Conservation (phyloP, 2,329 filamentous ascomycete species). For the Claviceps monticola region DNA sequence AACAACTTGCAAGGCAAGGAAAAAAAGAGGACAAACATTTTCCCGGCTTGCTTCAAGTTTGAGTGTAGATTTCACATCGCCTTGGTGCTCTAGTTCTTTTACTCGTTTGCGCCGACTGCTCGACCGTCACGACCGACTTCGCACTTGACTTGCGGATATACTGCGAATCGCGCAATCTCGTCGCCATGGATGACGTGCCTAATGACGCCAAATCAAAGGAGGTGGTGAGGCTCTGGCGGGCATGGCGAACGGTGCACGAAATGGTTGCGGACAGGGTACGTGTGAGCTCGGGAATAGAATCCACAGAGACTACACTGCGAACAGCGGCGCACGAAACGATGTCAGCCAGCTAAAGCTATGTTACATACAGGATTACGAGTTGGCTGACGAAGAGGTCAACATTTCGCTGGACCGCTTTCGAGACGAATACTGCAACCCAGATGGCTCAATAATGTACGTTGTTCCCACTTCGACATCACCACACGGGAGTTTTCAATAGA, state of each 20-base stretch:
- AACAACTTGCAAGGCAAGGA: neutral
- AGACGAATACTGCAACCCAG: conserved; percentile 52
- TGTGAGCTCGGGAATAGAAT: neutral
- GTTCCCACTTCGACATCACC: neutral
- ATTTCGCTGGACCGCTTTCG: conserved; percentile 77
- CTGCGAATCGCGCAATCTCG: neutral
- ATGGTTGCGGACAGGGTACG: conserved; percentile 85
- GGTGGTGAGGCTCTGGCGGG: conserved; percentile 70
- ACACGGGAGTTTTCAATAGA: neutral
- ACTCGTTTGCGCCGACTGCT: neutral
- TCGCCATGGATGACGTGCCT: conserved; percentile 28
- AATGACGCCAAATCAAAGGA: conserved; percentile 38
- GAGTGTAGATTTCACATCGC: neutral
- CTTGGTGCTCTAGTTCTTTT: too few relatives aligned
- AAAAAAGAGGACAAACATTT: neutral
- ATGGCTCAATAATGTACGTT: conserved; percentile 63
- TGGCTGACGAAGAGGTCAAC: conserved; percentile 77
- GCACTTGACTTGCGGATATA: neutral
- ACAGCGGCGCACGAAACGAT: neutral
- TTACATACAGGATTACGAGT: conserved; percentile 65
- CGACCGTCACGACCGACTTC: conserved; percentile 1
- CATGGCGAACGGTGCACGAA: conserved; percentile 85
- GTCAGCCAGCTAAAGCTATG: neutral
- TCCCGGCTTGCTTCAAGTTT: neutral
- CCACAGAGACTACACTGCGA: neutral